A percentile compares a stretch with the other conserved stretches of the same genome.
Evolutionary conservation across 495 filamentous ascomycete species (phyloP).

Genomic region (Penicillium pancosmium): DNA sequence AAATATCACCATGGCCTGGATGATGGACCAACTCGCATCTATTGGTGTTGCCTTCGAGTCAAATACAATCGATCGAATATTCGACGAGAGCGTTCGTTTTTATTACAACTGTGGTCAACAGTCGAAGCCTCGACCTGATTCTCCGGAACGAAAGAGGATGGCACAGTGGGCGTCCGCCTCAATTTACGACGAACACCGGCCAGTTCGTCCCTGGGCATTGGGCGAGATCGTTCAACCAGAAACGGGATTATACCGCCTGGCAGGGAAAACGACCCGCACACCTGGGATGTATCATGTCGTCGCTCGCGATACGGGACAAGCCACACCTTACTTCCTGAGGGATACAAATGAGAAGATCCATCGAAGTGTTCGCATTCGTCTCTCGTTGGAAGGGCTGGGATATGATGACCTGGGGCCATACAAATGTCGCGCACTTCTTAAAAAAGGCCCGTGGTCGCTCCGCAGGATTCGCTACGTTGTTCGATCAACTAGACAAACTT

Average conservation of each 20-base stretch:
- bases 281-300: slow-evolving; percentile 61
- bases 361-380: slow-evolving; percentile 58
- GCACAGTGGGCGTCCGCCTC: slow-evolving; percentile 47
- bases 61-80: slow-evolving; percentile 54
- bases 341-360: slow-evolving; percentile 70
- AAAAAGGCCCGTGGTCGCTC: slow-evolving; percentile 39
- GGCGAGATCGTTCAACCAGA: slow-evolving; percentile 54
- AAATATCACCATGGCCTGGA: slow-evolving; percentile 70
- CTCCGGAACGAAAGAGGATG: slow-evolving; percentile 16
- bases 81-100: slow-evolving; percentile 46
- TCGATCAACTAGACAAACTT: neutral
- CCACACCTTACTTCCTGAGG: slow-evolving; percentile 46
- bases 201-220: slow-evolving; percentile 60
- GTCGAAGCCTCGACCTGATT: slow-evolving; percentile 4
- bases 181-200: slow-evolving; percentile 50
- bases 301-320: slow-evolving; percentile 49
- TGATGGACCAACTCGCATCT: slow-evolving; percentile 68
- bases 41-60: slow-evolving; percentile 61
- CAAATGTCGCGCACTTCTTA: slow-evolving; percentile 51
- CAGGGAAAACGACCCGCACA: slow-evolving; percentile 54
- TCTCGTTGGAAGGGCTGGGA: slow-evolving; percentile 57
- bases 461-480: slow-evolving; percentile 10
- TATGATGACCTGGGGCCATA: slow-evolving; percentile 58
- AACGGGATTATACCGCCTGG: slow-evolving; percentile 52
- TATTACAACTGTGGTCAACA: slow-evolving; percentile 38